A percentile compares a stretch with the other conserved stretches of the same genome.
phyloP scores from a whole-genome alignment of 2,329 filamentous ascomycete species.

The Ophiostoma ulmi region DNA sequence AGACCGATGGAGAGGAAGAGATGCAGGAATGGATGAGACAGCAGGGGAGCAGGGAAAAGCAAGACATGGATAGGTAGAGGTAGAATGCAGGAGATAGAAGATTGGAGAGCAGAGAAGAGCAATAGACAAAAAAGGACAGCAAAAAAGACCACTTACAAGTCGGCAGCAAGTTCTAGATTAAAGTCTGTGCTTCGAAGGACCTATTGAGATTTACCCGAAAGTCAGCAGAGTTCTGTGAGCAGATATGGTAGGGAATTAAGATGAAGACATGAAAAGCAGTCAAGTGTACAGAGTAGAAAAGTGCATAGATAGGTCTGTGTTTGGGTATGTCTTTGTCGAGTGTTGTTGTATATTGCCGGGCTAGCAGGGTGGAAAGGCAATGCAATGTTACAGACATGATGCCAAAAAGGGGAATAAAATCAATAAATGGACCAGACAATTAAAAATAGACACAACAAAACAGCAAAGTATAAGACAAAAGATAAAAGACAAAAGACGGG shows the following conservation, averaged over 20 bases:
- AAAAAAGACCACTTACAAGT: constrained; percentile 47
- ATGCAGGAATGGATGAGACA: neutral
- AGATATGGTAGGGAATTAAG: constrained; percentile 8
- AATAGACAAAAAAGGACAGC: neutral
- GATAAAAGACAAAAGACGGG: neutral
- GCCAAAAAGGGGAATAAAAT: neutral
- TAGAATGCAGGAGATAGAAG: constrained; percentile 20
- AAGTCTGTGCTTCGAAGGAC: constrained; percentile 47
- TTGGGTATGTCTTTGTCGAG: neutral
- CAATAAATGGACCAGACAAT: neutral
- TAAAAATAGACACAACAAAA: neutral
- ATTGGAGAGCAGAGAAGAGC: neutral
- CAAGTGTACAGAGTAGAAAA: neutral
- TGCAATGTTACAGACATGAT: neutral
- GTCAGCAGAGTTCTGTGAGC: constrained; percentile 22
- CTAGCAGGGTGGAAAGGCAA: neutral
- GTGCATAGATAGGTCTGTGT: neutral
- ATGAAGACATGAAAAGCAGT: neutral
- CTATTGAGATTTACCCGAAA: constrained; percentile 33
- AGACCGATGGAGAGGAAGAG: neutral
- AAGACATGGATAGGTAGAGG: constrained; percentile 19
- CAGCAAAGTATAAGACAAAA: constrained; percentile 16
- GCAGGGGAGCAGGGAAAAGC: constrained; percentile 22
- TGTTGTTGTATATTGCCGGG: neutral
- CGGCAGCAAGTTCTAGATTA: constrained; percentile 50